Conservation (phyloP, 305 asterid species). For the Rubia balearica region DNA sequence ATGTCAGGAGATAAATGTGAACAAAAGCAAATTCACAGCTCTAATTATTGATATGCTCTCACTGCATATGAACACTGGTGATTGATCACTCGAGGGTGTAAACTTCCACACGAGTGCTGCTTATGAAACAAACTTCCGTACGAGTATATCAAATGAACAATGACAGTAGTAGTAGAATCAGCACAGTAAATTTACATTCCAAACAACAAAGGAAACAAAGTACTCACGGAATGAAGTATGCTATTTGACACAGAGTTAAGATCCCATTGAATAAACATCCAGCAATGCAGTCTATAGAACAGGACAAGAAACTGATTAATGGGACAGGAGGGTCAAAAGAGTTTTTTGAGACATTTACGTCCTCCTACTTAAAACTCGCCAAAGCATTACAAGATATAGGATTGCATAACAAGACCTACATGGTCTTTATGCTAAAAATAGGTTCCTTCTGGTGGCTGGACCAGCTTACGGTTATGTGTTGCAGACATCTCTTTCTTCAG, state of each 20-base stretch:
- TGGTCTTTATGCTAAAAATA: slow-evolving; percentile 32
- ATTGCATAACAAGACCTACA: slow-evolving; percentile 18
- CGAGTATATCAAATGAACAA: background rate
- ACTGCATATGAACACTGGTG: no score
- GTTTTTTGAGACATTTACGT: slow-evolving; percentile 21
- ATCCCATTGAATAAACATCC: slow-evolving; percentile 23
- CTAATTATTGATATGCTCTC: no score
- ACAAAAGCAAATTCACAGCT: background rate
- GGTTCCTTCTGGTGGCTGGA: slow-evolving; percentile 70
- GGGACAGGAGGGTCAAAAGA: slow-evolving; percentile 18
- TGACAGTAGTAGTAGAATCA: background rate
- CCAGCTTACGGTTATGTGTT: slow-evolving; percentile 57
- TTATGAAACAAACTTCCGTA: background rate
- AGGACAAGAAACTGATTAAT: slow-evolving; percentile 11
- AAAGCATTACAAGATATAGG: slow-evolving; percentile 22
- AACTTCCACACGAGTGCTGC: no score
- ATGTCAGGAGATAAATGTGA: background rate
- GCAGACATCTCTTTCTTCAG: slow-evolving; percentile 69
- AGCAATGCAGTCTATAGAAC: slow-evolving; percentile 10
- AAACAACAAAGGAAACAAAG: background rate
- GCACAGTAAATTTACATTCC: background rate
- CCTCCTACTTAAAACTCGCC: slow-evolving; percentile 16
- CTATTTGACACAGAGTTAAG: slow-evolving; percentile 14
- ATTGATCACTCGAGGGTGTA: no score
- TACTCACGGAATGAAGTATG: background rate